Evolutionary conservation across 2,329 filamentous ascomycete species (phyloP).

Genomic region (Nigrospora osmanthi): DNA sequence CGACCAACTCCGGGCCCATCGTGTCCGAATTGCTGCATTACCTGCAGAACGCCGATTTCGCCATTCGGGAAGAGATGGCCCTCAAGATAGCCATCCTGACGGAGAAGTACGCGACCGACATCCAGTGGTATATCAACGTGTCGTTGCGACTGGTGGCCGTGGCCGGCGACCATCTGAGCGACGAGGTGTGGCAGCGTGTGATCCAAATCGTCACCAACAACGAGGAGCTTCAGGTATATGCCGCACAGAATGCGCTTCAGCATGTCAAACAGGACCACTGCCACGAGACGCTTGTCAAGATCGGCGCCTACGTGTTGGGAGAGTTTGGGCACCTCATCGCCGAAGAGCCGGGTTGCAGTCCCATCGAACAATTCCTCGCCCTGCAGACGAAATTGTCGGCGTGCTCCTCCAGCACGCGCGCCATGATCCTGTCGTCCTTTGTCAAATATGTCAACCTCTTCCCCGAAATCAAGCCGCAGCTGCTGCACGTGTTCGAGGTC

Average conservation of each 20-base stretch:
- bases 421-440: conserved; percentile 91
- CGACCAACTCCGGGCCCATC: conserved; percentile 86
- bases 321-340: conserved; percentile 97
- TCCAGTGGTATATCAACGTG: conserved; percentile 99
- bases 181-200: conserved; percentile 97
- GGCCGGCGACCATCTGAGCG: conserved; percentile 96
- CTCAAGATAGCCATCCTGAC: conserved; percentile 97
- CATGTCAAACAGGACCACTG: conserved; percentile 91
- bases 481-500: conserved; percentile 80
- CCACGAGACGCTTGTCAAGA: conserved; percentile 96
- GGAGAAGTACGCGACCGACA: conserved; percentile 96
- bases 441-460: conserved; percentile 98
- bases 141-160: conserved; percentile 89
- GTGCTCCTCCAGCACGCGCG: conserved; percentile 82
- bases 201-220: conserved; percentile 99
- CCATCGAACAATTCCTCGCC: conserved; percentile 94
- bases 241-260: conserved; percentile 84
- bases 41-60: conserved; percentile 92
- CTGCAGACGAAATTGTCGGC: conserved; percentile 83
- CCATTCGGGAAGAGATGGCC: conserved; percentile 98
- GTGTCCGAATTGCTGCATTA: conserved; percentile 92
- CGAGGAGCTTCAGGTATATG: conserved; percentile 94
- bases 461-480: conserved; percentile 94
- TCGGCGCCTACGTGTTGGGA: conserved; percentile 89
- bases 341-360: conserved; percentile 84